Conservation (phyloP, 2,329 filamentous ascomycete species). For the Pseudocercospora eumusae region DNA sequence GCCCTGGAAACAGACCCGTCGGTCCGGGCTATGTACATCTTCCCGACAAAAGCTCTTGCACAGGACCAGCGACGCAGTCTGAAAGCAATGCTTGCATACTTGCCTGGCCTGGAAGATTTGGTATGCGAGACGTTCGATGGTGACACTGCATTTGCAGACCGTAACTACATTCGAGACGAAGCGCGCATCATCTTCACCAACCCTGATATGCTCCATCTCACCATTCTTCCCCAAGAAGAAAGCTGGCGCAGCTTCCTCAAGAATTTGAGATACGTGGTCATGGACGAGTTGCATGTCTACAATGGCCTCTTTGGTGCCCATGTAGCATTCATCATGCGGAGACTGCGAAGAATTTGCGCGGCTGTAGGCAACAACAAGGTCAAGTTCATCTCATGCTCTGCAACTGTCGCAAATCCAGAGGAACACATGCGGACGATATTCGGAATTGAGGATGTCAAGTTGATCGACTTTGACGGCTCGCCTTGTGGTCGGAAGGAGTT, state of each 20-base stretch:
- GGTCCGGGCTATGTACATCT: slow-evolving; percentile 93
- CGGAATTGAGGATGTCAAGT: slow-evolving; percentile 74
- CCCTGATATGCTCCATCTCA: slow-evolving; percentile 95
- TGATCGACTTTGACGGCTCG: slow-evolving; percentile 90
- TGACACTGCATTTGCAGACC: slow-evolving; percentile 79
- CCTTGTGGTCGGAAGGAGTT: slow-evolving; percentile 93
- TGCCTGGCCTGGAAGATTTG: slow-evolving; percentile 72
- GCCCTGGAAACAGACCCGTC: slow-evolving; percentile 75
- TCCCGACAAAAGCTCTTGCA: slow-evolving; percentile 92
- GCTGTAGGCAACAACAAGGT: slow-evolving; percentile 82
- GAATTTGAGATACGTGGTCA: slow-evolving; percentile 84
- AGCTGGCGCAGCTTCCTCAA: slow-evolving; percentile 85
- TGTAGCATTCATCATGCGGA: slow-evolving; percentile 90
- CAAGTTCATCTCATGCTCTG: slow-evolving; percentile 93
- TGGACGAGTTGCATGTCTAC: slow-evolving; percentile 88
- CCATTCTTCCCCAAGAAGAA: slow-evolving; percentile 88
- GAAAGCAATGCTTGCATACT: slow-evolving; percentile 78
- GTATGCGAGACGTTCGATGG: slow-evolving; percentile 95
- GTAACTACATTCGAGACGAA: slow-evolving; percentile 80
- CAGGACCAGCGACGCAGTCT: slow-evolving; percentile 91
- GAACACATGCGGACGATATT: slow-evolving; percentile 95
- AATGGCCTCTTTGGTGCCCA: slow-evolving; percentile 94
- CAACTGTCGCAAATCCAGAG: slow-evolving; percentile 89
- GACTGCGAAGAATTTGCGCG: slow-evolving; percentile 82
- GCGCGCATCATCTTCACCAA: slow-evolving; percentile 96